phyloP scores from a whole-genome alignment of 2,329 filamentous ascomycete species.

The Arthroderma sp. region DNA sequence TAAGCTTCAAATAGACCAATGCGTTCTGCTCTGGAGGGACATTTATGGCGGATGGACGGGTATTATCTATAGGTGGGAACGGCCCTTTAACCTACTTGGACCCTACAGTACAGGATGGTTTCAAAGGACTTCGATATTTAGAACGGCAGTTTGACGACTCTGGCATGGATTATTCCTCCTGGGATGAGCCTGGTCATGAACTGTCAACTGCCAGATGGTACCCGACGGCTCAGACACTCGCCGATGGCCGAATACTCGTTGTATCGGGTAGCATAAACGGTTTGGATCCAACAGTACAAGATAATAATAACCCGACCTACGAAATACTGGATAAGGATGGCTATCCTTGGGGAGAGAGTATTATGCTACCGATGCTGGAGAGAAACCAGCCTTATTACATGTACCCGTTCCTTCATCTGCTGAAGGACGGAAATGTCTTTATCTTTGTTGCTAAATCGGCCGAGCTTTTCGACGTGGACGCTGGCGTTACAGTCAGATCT shows the following conservation, averaged over 20 bases:
- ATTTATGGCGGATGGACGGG: conserved; percentile 45
- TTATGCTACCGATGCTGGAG: conserved; percentile 40
- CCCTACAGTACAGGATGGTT: conserved; percentile 46
- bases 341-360: conserved; percentile 34
- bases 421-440: conserved; percentile 44
- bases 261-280: conserved; percentile 48
- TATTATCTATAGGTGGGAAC: conserved; percentile 46
- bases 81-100: conserved; percentile 43
- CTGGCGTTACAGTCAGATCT: conserved; percentile 32
- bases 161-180: conserved; percentile 36
- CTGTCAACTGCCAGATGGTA: conserved; percentile 47
- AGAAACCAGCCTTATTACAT: conserved; percentile 51
- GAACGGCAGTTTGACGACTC: conserved; percentile 33
- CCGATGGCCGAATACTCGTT: conserved; percentile 45
- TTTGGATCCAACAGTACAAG: conserved; percentile 38
- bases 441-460: conserved; percentile 44
- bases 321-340: conserved; percentile 43
- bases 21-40: conserved; percentile 49
- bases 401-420: conserved; percentile 50
- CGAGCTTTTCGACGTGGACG: conserved; percentile 41
- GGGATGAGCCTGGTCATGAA: conserved; percentile 44
- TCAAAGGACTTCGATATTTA: conserved; percentile 44
- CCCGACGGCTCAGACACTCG: conserved; percentile 45
- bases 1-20: conserved; percentile 33
- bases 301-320: conserved; percentile 53